phyloP scores from a whole-genome alignment of 805 yeast genomes.

The Tetrapisispora fleetii region DNA sequence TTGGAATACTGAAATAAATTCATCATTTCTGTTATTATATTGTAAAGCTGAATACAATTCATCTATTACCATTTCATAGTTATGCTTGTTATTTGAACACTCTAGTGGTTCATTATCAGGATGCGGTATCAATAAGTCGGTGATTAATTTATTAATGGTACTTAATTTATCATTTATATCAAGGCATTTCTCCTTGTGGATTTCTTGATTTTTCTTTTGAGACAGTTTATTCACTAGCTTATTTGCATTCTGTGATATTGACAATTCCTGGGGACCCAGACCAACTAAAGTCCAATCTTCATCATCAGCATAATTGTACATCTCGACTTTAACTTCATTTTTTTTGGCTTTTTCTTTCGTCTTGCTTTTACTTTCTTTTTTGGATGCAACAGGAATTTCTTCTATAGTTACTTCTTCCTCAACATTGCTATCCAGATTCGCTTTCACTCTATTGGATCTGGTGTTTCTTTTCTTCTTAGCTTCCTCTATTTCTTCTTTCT shows the following conservation, averaged over 20 bases:
- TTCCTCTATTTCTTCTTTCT: slow-evolving; percentile 22
- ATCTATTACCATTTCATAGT: slow-evolving; percentile 19
- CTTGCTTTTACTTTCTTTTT: slow-evolving; percentile 8
- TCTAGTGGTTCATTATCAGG: background rate
- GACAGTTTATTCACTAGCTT: slow-evolving; percentile 21
- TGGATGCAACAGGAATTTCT: slow-evolving; percentile 5
- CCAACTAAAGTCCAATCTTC: slow-evolving; percentile 28
- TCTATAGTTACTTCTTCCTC: slow-evolving; percentile 16
- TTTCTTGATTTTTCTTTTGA: slow-evolving; percentile 21
- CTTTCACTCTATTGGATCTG: slow-evolving; percentile 3
- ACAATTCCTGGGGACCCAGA: slow-evolving; percentile 26
- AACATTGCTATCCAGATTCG: slow-evolving; percentile 11
- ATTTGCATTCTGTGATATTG: slow-evolving; percentile 11
- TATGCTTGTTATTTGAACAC: slow-evolving; percentile 9
- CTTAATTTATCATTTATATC: slow-evolving; percentile 20
- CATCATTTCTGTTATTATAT: slow-evolving; percentile 19
- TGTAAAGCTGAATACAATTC: slow-evolving; percentile 20
- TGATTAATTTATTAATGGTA: slow-evolving; percentile 17
- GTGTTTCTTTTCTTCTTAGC: slow-evolving; percentile 8
- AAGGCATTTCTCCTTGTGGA: slow-evolving; percentile 20
- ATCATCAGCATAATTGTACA: slow-evolving; percentile 25
- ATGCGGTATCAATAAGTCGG: slow-evolving; percentile 8
- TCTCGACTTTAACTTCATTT: slow-evolving; percentile 5
- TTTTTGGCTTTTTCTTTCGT: slow-evolving; percentile 4
- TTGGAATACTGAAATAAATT: slow-evolving; percentile 20